phyloP scores from a whole-genome alignment of 192 early-diverging fungal species.

The Gigaspora rosea region DNA sequence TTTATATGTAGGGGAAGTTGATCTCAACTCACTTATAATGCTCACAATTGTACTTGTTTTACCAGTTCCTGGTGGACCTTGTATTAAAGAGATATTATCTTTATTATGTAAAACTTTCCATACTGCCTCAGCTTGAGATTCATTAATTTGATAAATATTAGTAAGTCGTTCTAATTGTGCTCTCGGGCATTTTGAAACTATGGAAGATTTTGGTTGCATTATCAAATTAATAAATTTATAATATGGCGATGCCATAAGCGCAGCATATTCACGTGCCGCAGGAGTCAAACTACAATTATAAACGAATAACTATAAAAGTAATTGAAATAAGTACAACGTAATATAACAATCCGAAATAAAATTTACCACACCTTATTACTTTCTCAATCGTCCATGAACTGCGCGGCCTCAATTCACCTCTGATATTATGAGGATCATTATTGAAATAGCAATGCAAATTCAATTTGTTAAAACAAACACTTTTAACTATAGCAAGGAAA shows the following conservation, averaged over 20 bases:
- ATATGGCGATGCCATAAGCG: conserved; percentile 65
- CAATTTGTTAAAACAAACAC: conserved; percentile 41
- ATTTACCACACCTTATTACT: conserved; percentile 44
- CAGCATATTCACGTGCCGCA: conserved; percentile 78
- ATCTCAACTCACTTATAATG: conserved; percentile 66
- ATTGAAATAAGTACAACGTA: neutral
- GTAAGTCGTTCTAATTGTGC: conserved; percentile 50
- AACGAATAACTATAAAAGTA: neutral
- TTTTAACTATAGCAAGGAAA: conserved; percentile 61
- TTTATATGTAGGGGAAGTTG: conserved; percentile 16
- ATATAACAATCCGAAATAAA: conserved; percentile 15
- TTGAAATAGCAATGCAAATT: conserved; percentile 48
- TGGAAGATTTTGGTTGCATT: conserved; percentile 51
- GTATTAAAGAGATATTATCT: conserved; percentile 86
- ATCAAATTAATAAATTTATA: conserved; percentile 66
- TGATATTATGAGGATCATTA: conserved; percentile 49
- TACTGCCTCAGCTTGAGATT: conserved; percentile 89
- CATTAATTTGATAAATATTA: conserved; percentile 78
- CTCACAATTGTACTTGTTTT: conserved; percentile 87
- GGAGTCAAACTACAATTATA: conserved; percentile 64
- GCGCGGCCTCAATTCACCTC: conserved; percentile 44
- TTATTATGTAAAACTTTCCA: conserved; percentile 59
- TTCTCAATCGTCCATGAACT: conserved; percentile 47
- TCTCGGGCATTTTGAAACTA: conserved; percentile 35
- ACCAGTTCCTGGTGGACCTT: conserved; percentile 72